Evolutionary conservation across 2,329 filamentous ascomycete genomes (phyloP), one percentile per base, ranked within the genome.

Genomic region (Phyllosticta capitalensis): DNA sequence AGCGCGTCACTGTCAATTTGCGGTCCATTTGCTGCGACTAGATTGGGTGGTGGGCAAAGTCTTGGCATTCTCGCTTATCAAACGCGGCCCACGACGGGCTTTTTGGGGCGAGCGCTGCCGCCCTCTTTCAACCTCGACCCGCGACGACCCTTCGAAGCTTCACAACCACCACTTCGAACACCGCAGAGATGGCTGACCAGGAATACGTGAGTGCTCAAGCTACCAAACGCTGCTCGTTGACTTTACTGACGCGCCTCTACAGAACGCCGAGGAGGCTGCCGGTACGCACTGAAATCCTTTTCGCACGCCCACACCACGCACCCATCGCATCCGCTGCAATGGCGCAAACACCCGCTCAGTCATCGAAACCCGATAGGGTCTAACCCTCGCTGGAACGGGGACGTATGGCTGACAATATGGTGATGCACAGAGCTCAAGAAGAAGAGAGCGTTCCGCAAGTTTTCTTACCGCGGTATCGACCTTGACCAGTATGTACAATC

Each of bases 401-500:
- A 56, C 54, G 56, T 53, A 56, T 60, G 58, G 58, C 58, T 60
- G 58, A 60, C 58, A 54, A 53, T 6, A 53, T 21, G 53, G 58
- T 56, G 54, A 60, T 54, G 28, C 45, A 52, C 58, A 60, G 94
- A 96, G 89, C 83, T 99, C 81, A 99, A 97, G 91, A 95, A 90
- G 86, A 95, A 88, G 84, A 95, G 94, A 92, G 83, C 91, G 72
- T 96, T 97, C 89, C 89, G 91, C 83, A 99, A 97, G 88, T 99
- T 97, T 79, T 94, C 92, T 71, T 99, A 96, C 90, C 90, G 94
- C 78, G 94, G 94, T 76, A 90, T 99, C 80, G 94, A 99, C 81
- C 92, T 99, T 79, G 94, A 99, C 79, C 90, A 96, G 92, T 96
- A 92, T 75, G 91, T 82, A 66, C 45, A 26, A 19, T 10, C 2